Evolutionary conservation across 2,329 filamentous ascomycete genomes (phyloP).

Genomic region (Chaetothyriales sp.): DNA sequence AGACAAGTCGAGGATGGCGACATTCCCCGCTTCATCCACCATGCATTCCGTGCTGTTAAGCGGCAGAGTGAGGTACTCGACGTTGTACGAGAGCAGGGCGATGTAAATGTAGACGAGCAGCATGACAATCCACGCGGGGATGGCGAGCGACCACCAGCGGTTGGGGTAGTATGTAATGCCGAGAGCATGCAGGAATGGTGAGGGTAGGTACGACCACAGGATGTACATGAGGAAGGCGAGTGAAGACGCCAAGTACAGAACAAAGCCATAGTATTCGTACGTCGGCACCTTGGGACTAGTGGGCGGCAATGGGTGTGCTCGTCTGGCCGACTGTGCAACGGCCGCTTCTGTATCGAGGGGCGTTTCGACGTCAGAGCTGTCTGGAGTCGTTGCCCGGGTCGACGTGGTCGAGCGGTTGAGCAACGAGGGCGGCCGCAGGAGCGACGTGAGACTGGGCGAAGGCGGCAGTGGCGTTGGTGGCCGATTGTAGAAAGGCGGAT

Average conservation of each 20-base stretch:
- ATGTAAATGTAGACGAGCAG: slow-evolving; percentile 84
- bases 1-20: slow-evolving; percentile 66
- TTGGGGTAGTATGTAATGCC: slow-evolving; percentile 96
- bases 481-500: slow-evolving; percentile 91
- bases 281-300: slow-evolving; percentile 92
- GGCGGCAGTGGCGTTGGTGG: slow-evolving; percentile 91
- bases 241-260: slow-evolving; percentile 80
- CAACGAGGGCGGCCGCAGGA: slow-evolving; percentile 56
- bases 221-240: slow-evolving; percentile 62
- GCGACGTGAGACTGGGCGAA: slow-evolving; percentile 80
- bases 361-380: slow-evolving; percentile 74
- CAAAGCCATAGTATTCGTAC: slow-evolving; percentile 98
- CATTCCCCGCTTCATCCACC: slow-evolving; percentile 76
- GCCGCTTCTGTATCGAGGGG: slow-evolving; percentile 46
- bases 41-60: slow-evolving; percentile 73
- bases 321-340: slow-evolving; percentile 46
- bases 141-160: slow-evolving; percentile 91
- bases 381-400: slow-evolving; percentile 83
- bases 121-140: slow-evolving; percentile 83
- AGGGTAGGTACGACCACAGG: slow-evolving; percentile 81
- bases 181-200: slow-evolving; percentile 78
- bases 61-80: slow-evolving; percentile 70
- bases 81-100: slow-evolving; percentile 81
- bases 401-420: slow-evolving; percentile 40
- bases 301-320: slow-evolving; percentile 56